Base-by-base conservation (phyloP, 106 monocot genomes). In the Posidonia australis region DNA sequence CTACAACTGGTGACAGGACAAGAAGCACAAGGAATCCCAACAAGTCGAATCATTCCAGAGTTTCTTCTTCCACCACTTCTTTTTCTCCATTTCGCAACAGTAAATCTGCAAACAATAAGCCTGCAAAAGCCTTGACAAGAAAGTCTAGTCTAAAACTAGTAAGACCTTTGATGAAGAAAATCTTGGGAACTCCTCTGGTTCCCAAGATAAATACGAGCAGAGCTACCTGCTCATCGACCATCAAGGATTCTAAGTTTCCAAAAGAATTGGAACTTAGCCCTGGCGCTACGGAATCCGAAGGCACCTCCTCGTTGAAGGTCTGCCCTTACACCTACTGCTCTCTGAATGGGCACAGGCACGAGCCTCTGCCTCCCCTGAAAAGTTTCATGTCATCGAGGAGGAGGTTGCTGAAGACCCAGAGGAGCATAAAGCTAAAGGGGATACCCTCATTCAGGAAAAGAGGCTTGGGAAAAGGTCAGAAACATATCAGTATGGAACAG, bases 281-380 rank as follows among this genome's bases (percentile, higher is more conserved):
- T 0, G 81, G 80, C 13, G 65, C 32, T 7, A 71, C 67, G 1
- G 79, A 80, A 55, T n/a, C 68, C 1, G 72, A 81, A 18, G 79
- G 72, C 44, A 72, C 78, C 26, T 84, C 83, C 2, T 69, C 42
- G 5, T 17, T 63, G 24, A 76, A 59, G 64, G 79, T 77, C 31
- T 92, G 92, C 61, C 70, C 75, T 21, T 92, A 80, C 30, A 62
- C 68, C 0, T 82, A 84, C 67, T 92, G 92, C 68, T 84, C 84
- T 13, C 47, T 92, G 26, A 87, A 92, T 43, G 72, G 76, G 24
- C 82, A 84, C 47, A 53, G 42, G 9, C 79, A 84, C 44, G 62
- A 60, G 31, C 36, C 53, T 42, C 32, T 74, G 62, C 72, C 79
- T 54, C 73, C 84, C 0, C 64, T 92, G 13, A 79, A 70, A 57